Evolutionary conservation across 2,329 filamentous ascomycete species (phyloP).

Genomic region (Epichloe uncinata): DNA sequence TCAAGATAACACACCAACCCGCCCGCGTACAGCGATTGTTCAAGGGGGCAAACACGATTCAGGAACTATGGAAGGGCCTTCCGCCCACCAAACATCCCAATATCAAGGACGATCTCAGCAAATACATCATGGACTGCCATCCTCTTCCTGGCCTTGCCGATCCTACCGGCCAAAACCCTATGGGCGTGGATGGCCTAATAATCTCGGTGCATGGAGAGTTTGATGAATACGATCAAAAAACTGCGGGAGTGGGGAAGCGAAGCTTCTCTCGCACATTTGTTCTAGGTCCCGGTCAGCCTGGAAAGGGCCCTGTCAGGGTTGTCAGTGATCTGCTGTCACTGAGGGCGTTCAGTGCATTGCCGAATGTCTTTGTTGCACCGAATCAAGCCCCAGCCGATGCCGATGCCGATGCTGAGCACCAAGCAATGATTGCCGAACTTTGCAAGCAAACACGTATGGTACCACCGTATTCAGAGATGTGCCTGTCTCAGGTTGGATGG

Average conservation of each 20-base stretch:
- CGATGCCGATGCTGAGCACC: constrained; percentile 32
- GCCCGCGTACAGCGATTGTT: constrained; percentile 53
- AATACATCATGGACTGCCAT: constrained; percentile 77
- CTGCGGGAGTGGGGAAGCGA: constrained; percentile 47
- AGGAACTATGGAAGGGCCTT: constrained; percentile 53
- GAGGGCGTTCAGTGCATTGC: constrained; percentile 46
- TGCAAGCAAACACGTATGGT: constrained; percentile 71
- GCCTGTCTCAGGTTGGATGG: constrained; percentile 68
- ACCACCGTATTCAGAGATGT: constrained; percentile 64
- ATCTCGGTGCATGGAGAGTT: constrained; percentile 76
- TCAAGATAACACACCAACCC: constrained; percentile 47
- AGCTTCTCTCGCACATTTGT: constrained; percentile 76
- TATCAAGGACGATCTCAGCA: constrained; percentile 49
- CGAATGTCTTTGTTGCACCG: constrained; percentile 26
- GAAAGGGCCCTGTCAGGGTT: constrained; percentile 54
- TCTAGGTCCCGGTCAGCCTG: constrained; percentile 58
- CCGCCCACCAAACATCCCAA: constrained; percentile 64
- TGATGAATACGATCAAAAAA: constrained; percentile 52
- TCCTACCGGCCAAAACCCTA: constrained; percentile 45
- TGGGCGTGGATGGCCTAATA: constrained; percentile 64
- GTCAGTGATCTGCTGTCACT: constrained; percentile 68
- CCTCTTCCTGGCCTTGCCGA: constrained; percentile 59
- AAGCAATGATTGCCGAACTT: constrained; percentile 62
- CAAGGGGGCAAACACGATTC: constrained; percentile 50
- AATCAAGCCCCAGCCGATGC: constrained; percentile 11